Evolutionary conservation across 2,329 filamentous ascomycete species (phyloP), one percentile per base, ranked within the genome.

Genomic region (Calonectria pteridis): DNA sequence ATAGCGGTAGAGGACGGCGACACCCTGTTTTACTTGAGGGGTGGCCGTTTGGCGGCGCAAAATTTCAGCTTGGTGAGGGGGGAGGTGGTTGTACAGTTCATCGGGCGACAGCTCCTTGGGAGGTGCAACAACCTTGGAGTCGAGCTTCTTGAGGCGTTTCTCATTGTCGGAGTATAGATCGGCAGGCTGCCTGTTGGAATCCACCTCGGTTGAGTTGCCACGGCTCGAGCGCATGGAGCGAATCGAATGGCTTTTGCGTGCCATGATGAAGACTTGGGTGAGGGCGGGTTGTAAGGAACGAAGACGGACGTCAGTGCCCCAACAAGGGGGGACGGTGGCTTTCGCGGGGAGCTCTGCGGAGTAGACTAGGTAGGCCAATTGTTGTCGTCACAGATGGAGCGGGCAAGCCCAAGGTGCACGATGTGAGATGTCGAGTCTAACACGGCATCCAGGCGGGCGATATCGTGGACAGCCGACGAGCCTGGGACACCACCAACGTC

Each of bases 1-100:
- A 86, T 95, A 96, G 75, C 94, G 91, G 82, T 91, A 95, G 26
- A 95, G 86, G 0, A 90, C 90, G 74, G 88, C 87, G 75, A 93
- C 89, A n/a, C 90, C 92, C 40, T 94, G 88, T 78, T 91, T 91
- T 71, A 92, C 87, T 14, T 89, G 86, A 37, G 92, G 92, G 0
- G 91, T 91, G 64, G 92, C 85, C 75, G 95, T 88, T 84, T 97
- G 94, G 72, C 86, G 88, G 82, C 89, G 92, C 74, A 97, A 85
- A 68, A 96, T 90, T 26, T 89, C 87, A 67, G 89, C 92, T 84
- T 96, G 93, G 72, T 93, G 82, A 11, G 89, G 84, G 2, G 93
- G 90, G 4, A 96, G 87, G 81, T 94, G 91, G 31, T 86, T 86
- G 80, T 91, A 92, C 4, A 90, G 86, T 78, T 92, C 89, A 35